phyloP scores from a whole-genome alignment of 768 basidiomycete species.

The Tricholoma flavovirens region DNA sequence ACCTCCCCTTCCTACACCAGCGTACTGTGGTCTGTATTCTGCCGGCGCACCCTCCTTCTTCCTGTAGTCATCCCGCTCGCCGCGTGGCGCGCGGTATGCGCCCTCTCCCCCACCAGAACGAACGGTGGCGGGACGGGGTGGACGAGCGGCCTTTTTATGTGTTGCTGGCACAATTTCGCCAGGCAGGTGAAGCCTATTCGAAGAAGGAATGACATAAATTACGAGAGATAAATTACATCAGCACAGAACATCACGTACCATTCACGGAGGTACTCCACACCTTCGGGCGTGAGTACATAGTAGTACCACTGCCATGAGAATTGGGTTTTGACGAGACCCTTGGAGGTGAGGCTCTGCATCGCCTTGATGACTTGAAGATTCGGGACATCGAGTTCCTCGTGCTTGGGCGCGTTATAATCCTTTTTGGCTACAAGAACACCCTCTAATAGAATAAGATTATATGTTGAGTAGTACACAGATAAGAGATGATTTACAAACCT shows the following conservation, averaged over 20 bases:
- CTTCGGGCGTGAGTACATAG: constrained; percentile 95
- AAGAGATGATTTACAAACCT: constrained; percentile 46
- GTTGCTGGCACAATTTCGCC: constrained; percentile 95
- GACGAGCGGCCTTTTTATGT: constrained; percentile 93
- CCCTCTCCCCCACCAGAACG: constrained; percentile 62
- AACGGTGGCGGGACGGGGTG: constrained; percentile 73
- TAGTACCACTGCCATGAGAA: constrained; percentile 99
- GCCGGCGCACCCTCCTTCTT: constrained; percentile 88
- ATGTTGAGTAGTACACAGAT: background rate
- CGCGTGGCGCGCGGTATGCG: constrained; percentile 85
- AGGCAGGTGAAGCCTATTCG: constrained; percentile 87
- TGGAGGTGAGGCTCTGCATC: constrained; percentile 62
- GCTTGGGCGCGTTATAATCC: constrained; percentile 96
- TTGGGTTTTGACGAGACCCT: constrained; percentile 94
- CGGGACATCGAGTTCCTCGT: constrained; percentile 79
- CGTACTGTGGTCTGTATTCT: constrained; percentile 85
- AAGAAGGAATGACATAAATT: background rate
- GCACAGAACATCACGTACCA: constrained; percentile 39
- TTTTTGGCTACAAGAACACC: constrained; percentile 99
- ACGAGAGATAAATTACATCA: background rate
- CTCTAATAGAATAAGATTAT: constrained; percentile 38
- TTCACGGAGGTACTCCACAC: constrained; percentile 95
- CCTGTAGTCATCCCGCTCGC: constrained; percentile 87
- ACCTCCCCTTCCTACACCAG: constrained; percentile 84
- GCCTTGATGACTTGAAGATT: constrained; percentile 71